Percentiles rank a stretch among this genome's conserved stretches.
phyloP scores from a whole-genome alignment of 192 early-diverging fungal genomes.

The Paraglomus brasilianum region DNA sequence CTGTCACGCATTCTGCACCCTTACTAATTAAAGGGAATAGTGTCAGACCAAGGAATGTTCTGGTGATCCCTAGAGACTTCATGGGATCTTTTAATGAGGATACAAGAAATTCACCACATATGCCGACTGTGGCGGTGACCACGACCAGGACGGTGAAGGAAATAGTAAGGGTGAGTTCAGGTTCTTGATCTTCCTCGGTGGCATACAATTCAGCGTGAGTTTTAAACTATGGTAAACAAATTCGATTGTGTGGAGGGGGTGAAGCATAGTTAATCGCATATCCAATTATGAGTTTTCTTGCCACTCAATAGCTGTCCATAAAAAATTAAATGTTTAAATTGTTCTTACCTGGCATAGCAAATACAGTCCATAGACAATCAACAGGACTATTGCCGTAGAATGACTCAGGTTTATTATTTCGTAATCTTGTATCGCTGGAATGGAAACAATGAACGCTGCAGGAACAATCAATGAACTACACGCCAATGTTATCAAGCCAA shows the following conservation, averaged over 20 bases:
- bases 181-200: slow-evolving; percentile 55
- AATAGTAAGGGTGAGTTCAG: slow-evolving; percentile 47
- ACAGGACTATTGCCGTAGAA: slow-evolving; percentile 66
- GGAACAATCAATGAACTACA: slow-evolving; percentile 68
- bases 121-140: slow-evolving; percentile 65
- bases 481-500: slow-evolving; percentile 62
- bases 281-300: too few species aligned
- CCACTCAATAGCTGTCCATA: too few species aligned
- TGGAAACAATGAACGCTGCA: slow-evolving; percentile 59
- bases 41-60: slow-evolving; percentile 89
- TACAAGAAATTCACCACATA: slow-evolving; percentile 84
- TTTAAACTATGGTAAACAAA: slow-evolving; percentile 33
- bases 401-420: slow-evolving; percentile 59
- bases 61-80: slow-evolving; percentile 63
- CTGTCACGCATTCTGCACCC: slow-evolving; percentile 63
- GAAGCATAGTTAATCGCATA: too few species aligned
- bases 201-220: slow-evolving; percentile 65
- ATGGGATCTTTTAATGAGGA: slow-evolving; percentile 77
- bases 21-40: slow-evolving; percentile 91
- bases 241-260: not conserved
- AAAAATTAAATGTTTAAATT: too few species aligned
- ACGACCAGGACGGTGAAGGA: slow-evolving; percentile 51
- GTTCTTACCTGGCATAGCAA: slow-evolving; percentile 78
- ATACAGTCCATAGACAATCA: slow-evolving; percentile 66
- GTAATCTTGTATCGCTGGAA: slow-evolving; percentile 48